A percentile compares a stretch with the other conserved stretches of the same genome.
Evolutionary conservation across 2,329 filamentous ascomycete species (phyloP).

Genomic region (Sarocladium kiliense): DNA sequence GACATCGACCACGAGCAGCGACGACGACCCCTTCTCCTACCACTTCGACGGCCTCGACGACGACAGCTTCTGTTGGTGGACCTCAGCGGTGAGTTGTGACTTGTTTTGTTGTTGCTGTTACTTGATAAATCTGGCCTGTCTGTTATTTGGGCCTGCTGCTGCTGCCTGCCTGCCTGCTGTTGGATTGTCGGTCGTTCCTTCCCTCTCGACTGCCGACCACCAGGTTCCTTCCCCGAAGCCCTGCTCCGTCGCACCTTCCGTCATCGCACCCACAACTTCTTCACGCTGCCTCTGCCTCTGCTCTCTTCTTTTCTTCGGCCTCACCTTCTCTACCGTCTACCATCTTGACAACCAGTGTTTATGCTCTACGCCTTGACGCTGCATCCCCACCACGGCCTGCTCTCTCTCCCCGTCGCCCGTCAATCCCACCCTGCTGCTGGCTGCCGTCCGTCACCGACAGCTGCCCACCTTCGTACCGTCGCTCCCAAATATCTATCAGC

Average conservation of each 20-base stretch:
- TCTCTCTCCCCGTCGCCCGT: background rate
- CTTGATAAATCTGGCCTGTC: background rate
- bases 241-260: background rate
- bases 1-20: background rate
- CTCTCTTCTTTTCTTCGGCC: background rate
- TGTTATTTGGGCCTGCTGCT: background rate
- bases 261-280: constrained; percentile 1
- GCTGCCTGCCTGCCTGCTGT: constrained; percentile 1
- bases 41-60: background rate
- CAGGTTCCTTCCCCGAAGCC: background rate
- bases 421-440: background rate
- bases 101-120: background rate
- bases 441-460: constrained; percentile 6
- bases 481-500: background rate
- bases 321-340: background rate
- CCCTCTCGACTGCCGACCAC: background rate
- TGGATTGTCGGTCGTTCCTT: background rate
- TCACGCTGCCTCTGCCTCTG: background rate
- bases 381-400: too few relatives aligned
- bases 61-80: background rate
- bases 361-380: too few relatives aligned
- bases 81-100: constrained; percentile 1
- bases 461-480: background rate
- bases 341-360: too few relatives aligned
- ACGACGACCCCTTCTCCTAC: background rate